Base-by-base conservation (phyloP, 2,329 filamentous ascomycete genomes). In the Pseudogymnoascus sp. region DNA sequence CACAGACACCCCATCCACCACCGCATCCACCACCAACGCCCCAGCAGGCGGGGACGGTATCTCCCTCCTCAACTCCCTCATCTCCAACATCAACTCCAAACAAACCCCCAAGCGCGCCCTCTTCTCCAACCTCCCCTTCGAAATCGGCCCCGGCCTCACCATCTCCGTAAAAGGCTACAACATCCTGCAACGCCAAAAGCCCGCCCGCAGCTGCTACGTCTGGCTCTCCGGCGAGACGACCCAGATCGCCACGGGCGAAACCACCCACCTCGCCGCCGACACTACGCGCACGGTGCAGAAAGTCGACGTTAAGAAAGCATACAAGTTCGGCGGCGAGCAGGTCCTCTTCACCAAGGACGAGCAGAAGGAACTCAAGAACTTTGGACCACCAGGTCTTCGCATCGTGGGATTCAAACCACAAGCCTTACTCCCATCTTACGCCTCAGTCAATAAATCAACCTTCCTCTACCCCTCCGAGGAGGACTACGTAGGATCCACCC, bases 161-260 rank as follows among this genome's bases (percentile, higher is more conserved):
- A 96, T 99, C 62, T 92, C 92, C 0, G 88, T 99, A 40, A 97
- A 95, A 70, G 94, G 94, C 5, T 99, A 93, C 77, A 90, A 96
- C 60, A 77, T 97, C 11, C 82, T 97, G 62, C 93, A 96, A 70
- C 85, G 86, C 50, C 93, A 97, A 73, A 84, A 85, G 60, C 89
- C 91, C 11, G 88, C 88, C 3, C 83, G 92, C 60, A 94, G 85
- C 44, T 93, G 89, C 71, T 97, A 92, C 71, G 85, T 99, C 66
- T 97, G 90, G 83, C 79, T 94, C 0, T 89, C 89, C 21, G 91
- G 89, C n/a, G 92, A 97, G 71, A 87, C 85, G 66, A 84, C 91
- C 0, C 89, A 96, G 71, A 88, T 97, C 63, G 92, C 85, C 0
- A 80, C 84, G 11, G 86, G 89, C 1, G 84, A 88, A 69, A 94